Conservation (phyloP, 306 rosid genomes). For the Glycyrrhiza uralensis region DNA sequence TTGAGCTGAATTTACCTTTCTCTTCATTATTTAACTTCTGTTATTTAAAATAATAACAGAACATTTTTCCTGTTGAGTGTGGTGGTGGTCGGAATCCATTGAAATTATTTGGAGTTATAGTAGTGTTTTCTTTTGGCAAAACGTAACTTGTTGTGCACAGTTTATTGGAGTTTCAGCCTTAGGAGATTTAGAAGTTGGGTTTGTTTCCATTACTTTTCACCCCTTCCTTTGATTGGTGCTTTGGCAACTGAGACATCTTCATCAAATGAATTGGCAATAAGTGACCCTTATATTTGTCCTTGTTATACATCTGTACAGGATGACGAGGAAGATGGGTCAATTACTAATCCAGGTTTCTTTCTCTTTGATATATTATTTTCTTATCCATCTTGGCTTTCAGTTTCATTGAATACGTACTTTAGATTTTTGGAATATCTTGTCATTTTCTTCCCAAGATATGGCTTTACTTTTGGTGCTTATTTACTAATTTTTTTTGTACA, state of each 20-base stretch:
- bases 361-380: slow-evolving; percentile 9
- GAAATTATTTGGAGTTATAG: slow-evolving; percentile 1
- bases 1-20: not conserved
- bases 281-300: slow-evolving; percentile 11
- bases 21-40: not conserved
- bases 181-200: slow-evolving; percentile 13
- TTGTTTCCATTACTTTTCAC: not conserved
- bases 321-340: slow-evolving; percentile 65
- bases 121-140: not conserved
- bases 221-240: not conserved
- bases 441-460: slow-evolving; percentile 13
- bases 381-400: not conserved
- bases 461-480: slow-evolving; percentile 21
- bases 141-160: not conserved
- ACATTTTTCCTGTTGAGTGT: not conserved
- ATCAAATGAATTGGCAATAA: not conserved
- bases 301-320: slow-evolving; percentile 57
- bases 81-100: not conserved
- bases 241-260: not conserved
- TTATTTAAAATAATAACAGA: not conserved
- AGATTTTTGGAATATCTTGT: slow-evolving; percentile 19
- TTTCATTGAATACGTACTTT: not conserved
- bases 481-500: not conserved
- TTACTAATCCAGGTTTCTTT: slow-evolving; percentile 63
- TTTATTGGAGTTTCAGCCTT: not conserved